Percentiles rank a stretch among this genome's conserved stretches.
Evolutionary conservation across 2,329 filamentous ascomycete species (phyloP).

Genomic region (Orbilia javanica): DNA sequence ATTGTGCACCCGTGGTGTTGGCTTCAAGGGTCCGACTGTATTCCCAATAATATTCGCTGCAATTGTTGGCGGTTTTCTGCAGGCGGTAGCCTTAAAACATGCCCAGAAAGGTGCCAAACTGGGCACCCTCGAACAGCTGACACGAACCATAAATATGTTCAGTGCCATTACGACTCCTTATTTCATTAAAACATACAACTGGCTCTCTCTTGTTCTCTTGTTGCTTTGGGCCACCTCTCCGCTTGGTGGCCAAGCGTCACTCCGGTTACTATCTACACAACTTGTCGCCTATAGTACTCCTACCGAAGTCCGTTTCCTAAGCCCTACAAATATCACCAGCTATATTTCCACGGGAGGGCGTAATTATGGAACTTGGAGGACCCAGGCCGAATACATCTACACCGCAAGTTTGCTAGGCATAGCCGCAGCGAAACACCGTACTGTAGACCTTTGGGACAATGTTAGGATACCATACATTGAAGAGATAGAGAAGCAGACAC

Average conservation of each 20-base stretch:
- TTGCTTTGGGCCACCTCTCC: constrained; percentile 1
- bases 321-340: not conserved
- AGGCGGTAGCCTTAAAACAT: not conserved
- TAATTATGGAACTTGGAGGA: not conserved
- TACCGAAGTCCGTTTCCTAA: not conserved
- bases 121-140: constrained; percentile 8
- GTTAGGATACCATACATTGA: constrained; percentile 5
- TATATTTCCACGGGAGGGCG: not conserved
- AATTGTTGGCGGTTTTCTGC: not conserved
- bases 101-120: not conserved
- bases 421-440: not conserved
- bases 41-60: constrained; percentile 15
- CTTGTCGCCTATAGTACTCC: not conserved
- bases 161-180: not conserved
- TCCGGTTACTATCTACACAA: constrained; percentile 8
- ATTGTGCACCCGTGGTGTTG: too few relatives aligned
- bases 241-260: constrained; percentile 11
- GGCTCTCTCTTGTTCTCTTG: not conserved
- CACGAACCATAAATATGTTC: not conserved
- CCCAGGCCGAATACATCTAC: not conserved
- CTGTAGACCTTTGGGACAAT: constrained; percentile 13
- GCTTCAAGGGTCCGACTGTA: constrained; percentile 1
- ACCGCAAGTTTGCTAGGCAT: constrained; percentile 8
- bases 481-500: not conserved
- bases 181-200: constrained; percentile 4